Base-by-base conservation (phyloP, 1,284 basidiomycete species). In the Mycena citricolor region DNA sequence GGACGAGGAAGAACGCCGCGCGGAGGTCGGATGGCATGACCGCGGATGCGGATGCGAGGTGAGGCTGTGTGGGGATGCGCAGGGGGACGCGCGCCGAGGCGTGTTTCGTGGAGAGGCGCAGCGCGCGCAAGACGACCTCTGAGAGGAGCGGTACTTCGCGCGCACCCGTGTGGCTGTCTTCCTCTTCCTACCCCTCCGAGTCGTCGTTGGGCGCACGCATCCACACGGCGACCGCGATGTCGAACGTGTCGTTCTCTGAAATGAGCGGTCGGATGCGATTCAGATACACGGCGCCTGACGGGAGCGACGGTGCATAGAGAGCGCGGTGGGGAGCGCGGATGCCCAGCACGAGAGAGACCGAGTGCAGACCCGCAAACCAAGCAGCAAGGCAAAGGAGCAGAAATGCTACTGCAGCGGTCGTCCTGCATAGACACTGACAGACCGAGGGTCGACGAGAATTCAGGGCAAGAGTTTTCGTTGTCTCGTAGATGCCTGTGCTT, bases 1-100 rank as follows among this genome's bases (percentile, higher is more conserved):
- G 51, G n/a, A 53, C n/a, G 20, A 53, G 38, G 11, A 53, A 28
- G 30, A 53, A 53, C 5, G 51, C 45, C 23, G 44, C 47, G 32
- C 51, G 47, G 20, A 53, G 21, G 32, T 53, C 51, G 7, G 44
- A 41, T n/a, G n/a, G n/a, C n/a, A n/a, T n/a, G 21, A 35, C 32
- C 1, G 24, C 25, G 20, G 47, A 34, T 12, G 42, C 14, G 0
- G 28, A 5, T 8, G 36, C 44, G 6, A 37, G 31, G 26, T 49
- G 47, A 28, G 44, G 40, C 5, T 32, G 39, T 1, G 39, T 43
- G 7, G 51, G 51, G 2, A 53, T 23, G 8, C 36, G 36, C 35
- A 53, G 45, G 21, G 44, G 6, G n/a, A 53, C 42, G 13, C 32
- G 26, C 31, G 51, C 35, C 14, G 26, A 37, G 22, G 34, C 41